Evolutionary conservation across 2,329 filamentous ascomycete species (phyloP).

Genomic region (Monosporascus sp.): DNA sequence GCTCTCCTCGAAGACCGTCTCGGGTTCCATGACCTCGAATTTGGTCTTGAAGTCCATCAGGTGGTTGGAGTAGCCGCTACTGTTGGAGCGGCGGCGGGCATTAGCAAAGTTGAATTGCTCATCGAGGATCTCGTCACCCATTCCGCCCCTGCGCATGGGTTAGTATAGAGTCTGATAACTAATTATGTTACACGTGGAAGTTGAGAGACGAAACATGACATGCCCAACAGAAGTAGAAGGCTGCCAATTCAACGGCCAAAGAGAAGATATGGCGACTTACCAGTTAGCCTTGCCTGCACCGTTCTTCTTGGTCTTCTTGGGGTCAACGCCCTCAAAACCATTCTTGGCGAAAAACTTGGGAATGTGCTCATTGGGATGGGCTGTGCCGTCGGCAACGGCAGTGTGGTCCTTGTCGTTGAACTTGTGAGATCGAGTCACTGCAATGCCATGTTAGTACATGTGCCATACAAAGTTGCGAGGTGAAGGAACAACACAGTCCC

Average conservation of each 20-base stretch:
- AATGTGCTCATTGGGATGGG: slow-evolving; percentile 63
- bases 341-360: slow-evolving; percentile 92
- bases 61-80: slow-evolving; percentile 65
- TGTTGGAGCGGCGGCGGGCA: slow-evolving; percentile 87
- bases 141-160: slow-evolving; percentile 62
- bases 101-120: slow-evolving; percentile 80
- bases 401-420: slow-evolving; percentile 88
- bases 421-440: slow-evolving; percentile 98
- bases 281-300: slow-evolving; percentile 91
- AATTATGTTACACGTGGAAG: not conserved
- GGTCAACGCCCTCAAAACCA: slow-evolving; percentile 74
- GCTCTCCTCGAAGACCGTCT: slow-evolving; percentile 88
- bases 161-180: slow-evolving; percentile 8
- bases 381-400: slow-evolving; percentile 69
- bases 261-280: slow-evolving; percentile 46
- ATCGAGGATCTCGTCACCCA: slow-evolving; percentile 80
- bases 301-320: slow-evolving; percentile 95
- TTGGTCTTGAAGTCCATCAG: slow-evolving; percentile 88
- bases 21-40: slow-evolving; percentile 83
- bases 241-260: not conserved
- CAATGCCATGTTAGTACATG: not conserved
- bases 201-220: no score
- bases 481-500: no score
- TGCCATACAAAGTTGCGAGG: no score
- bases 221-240: no score